Conservation (phyloP, 2,329 filamentous ascomycete genomes). For the Pseudocercospora fuligena region DNA sequence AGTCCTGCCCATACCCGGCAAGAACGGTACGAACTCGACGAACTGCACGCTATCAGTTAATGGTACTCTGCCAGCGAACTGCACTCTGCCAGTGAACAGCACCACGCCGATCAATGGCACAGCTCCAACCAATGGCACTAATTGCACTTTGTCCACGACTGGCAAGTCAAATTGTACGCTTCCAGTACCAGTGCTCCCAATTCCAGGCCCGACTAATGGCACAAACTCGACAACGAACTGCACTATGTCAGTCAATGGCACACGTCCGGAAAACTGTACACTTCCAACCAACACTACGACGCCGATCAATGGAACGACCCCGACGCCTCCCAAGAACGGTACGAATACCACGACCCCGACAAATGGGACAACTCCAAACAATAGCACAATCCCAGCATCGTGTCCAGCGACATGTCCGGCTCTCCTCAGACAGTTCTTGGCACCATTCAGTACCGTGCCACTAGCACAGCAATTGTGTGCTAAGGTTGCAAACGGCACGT, state of each 20-base stretch:
- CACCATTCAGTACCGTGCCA: background rate
- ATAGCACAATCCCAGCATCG: background rate
- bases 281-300: background rate
- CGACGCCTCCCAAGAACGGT: background rate
- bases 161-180: too few relatives aligned
- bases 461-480: constrained; percentile 3
- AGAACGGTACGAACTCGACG: background rate
- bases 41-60: background rate
- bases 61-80: background rate
- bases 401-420: constrained; percentile 3
- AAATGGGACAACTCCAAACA: background rate
- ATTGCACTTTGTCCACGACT: too few relatives aligned
- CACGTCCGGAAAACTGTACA: background rate
- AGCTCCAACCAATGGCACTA: too few relatives aligned
- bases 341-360: background rate
- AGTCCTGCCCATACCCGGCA: background rate
- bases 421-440: background rate
- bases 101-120: background rate
- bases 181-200: too few relatives aligned
- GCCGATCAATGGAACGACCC: background rate
- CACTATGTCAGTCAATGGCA: too few relatives aligned
- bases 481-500: background rate
- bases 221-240: too few relatives aligned
- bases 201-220: too few relatives aligned
- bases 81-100: background rate